Conservation (phyloP, 176 grass and related monocot genomes). For the Carex cristatella region DNA sequence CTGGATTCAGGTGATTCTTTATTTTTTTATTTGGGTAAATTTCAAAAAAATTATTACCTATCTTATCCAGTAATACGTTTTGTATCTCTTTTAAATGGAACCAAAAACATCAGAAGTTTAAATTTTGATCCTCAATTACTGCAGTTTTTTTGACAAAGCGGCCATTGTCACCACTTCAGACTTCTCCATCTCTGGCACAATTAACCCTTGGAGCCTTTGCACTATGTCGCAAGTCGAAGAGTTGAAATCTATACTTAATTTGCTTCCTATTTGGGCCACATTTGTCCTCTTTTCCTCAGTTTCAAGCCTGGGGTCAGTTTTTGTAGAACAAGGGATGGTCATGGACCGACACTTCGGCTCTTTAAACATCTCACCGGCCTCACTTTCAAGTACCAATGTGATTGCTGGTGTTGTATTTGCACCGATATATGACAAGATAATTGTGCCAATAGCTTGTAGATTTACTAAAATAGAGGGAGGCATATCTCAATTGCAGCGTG, state of each 20-base stretch:
- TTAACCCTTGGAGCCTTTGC: conserved; percentile 75
- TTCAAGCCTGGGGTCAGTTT: conserved; percentile 62
- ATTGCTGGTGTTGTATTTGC: conserved; percentile 55
- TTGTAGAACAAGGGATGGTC: conserved; percentile 72
- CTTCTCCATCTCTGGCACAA: background rate
- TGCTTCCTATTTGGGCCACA: conserved; percentile 85
- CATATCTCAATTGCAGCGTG: conserved; percentile 67
- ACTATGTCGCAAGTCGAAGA: conserved; percentile 82
- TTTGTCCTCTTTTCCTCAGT: conserved; percentile 65
- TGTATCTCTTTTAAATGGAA: background rate
- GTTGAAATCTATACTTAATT: conserved; percentile 60
- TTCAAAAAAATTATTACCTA: background rate
- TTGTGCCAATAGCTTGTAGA: conserved; percentile 58
- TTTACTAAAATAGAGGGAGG: conserved; percentile 77
- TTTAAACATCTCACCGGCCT: conserved; percentile 59
- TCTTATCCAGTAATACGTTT: background rate
- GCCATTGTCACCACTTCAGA: conserved; percentile 42
- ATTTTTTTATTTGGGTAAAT: conserved; percentile 8
- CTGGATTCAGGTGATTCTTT: conserved; percentile 50
- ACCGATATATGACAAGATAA: conserved; percentile 60
- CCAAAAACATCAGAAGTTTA: background rate
- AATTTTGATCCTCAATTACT: background rate
- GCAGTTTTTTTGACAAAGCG: conserved; percentile 80
- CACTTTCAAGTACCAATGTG: conserved; percentile 59
- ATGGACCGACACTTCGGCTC: conserved; percentile 48